These are phyloP conservation scores for Solanum tacnaense DNA, from an alignment of 257 asterid species.

Conservation along the genomic window DNA sequence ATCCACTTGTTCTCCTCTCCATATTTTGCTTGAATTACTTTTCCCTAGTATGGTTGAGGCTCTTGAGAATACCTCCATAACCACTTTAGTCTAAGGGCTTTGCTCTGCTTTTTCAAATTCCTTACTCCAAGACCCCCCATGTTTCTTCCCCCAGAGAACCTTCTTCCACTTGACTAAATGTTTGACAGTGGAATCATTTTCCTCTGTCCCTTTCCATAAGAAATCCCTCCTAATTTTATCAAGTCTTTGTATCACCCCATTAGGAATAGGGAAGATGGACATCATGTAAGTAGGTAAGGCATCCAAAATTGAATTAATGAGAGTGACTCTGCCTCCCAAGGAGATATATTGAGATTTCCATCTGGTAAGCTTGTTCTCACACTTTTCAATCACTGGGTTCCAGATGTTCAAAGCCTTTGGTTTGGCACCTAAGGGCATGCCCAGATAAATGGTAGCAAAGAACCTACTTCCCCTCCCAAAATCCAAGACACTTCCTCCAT, in stretches of 20 bases:
- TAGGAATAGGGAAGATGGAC: not conserved
- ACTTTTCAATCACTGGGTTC: not conserved
- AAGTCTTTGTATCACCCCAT: not conserved
- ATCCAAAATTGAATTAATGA: not conserved
- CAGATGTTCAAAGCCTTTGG: not conserved
- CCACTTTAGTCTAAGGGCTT: too few species aligned
- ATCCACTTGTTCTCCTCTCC: not conserved
- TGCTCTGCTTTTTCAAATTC: too few species aligned
- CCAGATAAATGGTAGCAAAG: not conserved
- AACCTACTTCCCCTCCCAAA: not conserved
- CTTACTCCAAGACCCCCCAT: not conserved
- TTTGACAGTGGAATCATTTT: not conserved
- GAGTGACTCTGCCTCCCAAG: not conserved
- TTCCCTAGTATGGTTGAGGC: too few species aligned
- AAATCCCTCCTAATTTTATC: not conserved
- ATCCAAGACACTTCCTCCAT: not conserved
- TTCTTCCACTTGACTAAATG: not conserved
- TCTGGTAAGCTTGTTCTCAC: not conserved
- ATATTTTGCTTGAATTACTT: too few species aligned
- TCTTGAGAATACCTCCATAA: too few species aligned
- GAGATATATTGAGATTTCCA: not conserved
- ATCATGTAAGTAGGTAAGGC: not conserved
- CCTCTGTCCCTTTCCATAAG: not conserved
- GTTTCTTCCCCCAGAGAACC: not conserved
- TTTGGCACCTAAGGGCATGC: not conserved